Evolutionary conservation across 2,329 filamentous ascomycete species (phyloP).

Genomic region (Pyrenophora graminea): DNA sequence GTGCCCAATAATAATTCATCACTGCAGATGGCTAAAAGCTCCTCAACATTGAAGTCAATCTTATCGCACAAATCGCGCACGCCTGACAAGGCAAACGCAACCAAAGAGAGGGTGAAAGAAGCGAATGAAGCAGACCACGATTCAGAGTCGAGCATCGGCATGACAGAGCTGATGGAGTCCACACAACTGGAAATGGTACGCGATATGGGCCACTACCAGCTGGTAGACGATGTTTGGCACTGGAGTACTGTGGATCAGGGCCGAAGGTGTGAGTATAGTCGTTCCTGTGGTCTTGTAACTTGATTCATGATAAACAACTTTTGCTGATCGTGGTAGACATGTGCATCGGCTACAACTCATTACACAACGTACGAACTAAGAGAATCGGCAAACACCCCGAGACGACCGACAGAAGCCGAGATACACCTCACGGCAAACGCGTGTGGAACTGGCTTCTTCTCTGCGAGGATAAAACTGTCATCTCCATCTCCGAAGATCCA

Average conservation of each 20-base stretch:
- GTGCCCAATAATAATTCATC: constrained; percentile 29
- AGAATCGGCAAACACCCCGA: constrained; percentile 28
- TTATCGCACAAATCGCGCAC: constrained; percentile 34
- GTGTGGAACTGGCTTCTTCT: constrained; percentile 75
- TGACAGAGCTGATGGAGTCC: constrained; percentile 43
- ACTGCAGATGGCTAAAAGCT: constrained; percentile 33
- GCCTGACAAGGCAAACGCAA: constrained; percentile 25
- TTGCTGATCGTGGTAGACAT: constrained; percentile 55
- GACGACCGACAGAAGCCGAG: constrained; percentile 37
- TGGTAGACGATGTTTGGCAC: constrained; percentile 74
- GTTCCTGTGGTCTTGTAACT: not conserved
- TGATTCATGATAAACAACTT: not conserved
- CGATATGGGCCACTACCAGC: constrained; percentile 58
- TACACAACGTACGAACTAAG: constrained; percentile 51
- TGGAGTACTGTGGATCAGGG: constrained; percentile 75
- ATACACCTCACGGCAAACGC: constrained; percentile 56
- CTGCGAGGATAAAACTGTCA: constrained; percentile 71
- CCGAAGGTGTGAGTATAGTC: constrained; percentile 57
- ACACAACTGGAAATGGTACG: constrained; percentile 43
- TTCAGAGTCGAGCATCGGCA: constrained; percentile 43
- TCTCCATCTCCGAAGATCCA: constrained; percentile 69
- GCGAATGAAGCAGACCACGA: constrained; percentile 24
- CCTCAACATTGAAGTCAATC: constrained; percentile 37
- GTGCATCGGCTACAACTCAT: constrained; percentile 73
- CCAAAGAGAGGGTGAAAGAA: constrained; percentile 15